A percentile compares a stretch with the other conserved stretches of the same genome.
Evolutionary conservation across 257 asterid genomes (phyloP).

Genomic region (Nicotiana attenuata): DNA sequence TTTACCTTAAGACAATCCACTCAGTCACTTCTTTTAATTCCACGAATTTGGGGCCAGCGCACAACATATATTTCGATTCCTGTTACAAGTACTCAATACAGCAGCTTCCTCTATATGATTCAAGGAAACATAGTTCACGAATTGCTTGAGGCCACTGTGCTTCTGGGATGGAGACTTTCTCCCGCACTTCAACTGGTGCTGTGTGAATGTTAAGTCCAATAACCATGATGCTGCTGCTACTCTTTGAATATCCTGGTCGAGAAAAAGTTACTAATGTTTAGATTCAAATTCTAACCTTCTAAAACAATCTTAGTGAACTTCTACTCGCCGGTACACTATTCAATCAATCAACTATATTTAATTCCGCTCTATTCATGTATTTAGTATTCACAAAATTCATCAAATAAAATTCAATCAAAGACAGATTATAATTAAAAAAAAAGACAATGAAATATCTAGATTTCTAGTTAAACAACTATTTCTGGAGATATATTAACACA

Average conservation of each 20-base stretch:
- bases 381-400: too few relatives aligned
- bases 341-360: neutral
- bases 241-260: constrained; percentile 72
- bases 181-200: constrained; percentile 81
- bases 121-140: constrained; percentile 57
- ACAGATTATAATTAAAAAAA: too few relatives aligned
- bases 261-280: constrained; percentile 13
- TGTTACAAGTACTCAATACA: constrained; percentile 86
- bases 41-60: constrained; percentile 84
- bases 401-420: too few relatives aligned
- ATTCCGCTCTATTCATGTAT: too few relatives aligned
- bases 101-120: constrained; percentile 97
- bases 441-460: too few relatives aligned
- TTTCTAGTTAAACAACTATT: too few relatives aligned
- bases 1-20: constrained; percentile 95
- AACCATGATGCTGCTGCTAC: constrained; percentile 66
- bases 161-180: constrained; percentile 88
- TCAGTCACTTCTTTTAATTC: constrained; percentile 88
- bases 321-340: neutral
- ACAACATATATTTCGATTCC: constrained; percentile 87
- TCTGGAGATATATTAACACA: too few relatives aligned
- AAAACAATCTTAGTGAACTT: neutral
- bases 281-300: constrained; percentile 1
- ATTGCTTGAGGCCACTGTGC: constrained; percentile 80
- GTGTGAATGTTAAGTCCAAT: constrained; percentile 76